Percentiles rank a stretch among this genome's conserved stretches.
phyloP scores from a whole-genome alignment of 106 monocot genomes.

The Posidonia australis region DNA sequence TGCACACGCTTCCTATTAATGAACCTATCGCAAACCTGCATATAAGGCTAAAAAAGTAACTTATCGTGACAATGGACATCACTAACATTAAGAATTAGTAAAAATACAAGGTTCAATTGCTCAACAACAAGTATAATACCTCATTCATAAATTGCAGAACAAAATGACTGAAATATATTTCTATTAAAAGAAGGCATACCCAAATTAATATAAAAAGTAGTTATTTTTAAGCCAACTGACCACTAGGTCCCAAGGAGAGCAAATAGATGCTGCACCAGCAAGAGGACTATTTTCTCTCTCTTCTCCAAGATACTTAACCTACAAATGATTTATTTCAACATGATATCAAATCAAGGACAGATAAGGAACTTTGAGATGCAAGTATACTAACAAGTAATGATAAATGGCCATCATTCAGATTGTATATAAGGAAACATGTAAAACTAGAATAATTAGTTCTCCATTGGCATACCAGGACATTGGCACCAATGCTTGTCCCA shows the following conservation, averaged over 20 bases:
- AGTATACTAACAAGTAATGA: not conserved
- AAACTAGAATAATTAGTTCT: not conserved
- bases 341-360: not conserved
- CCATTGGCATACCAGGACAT: conserved; percentile 45
- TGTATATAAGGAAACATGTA: not conserved
- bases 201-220: too few relatives aligned
- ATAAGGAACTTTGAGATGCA: not conserved
- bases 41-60: not conserved
- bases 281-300: conserved; percentile 85
- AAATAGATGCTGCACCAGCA: conserved; percentile 86
- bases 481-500: conserved; percentile 92
- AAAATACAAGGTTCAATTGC: not conserved
- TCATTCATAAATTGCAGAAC: too few relatives aligned
- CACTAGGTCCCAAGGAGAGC: conserved; percentile 97
- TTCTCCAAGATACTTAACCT: conserved; percentile 99
- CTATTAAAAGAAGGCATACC: too few relatives aligned
- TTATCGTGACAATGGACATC: not conserved
- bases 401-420: not conserved
- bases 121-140: too few relatives aligned
- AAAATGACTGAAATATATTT: too few relatives aligned
- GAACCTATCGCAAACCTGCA: conserved; percentile 28
- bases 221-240: conserved; percentile 32
- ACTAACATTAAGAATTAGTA: not conserved
- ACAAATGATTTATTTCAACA: not conserved
- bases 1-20: conserved; percentile 21